phyloP scores from a whole-genome alignment of 2,329 filamentous ascomycete genomes.

The Colletotrichum sublineola region DNA sequence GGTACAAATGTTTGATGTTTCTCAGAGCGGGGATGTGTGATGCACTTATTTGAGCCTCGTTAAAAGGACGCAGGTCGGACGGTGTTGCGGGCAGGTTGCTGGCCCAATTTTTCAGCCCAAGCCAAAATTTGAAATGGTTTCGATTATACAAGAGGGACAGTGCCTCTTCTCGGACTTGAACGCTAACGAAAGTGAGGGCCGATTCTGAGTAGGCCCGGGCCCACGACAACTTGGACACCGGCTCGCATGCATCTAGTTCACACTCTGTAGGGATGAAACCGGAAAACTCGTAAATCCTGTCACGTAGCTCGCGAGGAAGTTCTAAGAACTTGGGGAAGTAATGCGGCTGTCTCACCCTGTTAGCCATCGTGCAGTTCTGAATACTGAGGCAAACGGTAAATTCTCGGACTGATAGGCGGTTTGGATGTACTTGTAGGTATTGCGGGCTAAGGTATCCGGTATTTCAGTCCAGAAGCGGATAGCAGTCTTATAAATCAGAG shows the following conservation, averaged over 20 bases:
- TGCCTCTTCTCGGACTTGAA: not conserved
- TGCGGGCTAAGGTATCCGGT: not conserved
- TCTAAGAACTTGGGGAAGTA: not conserved
- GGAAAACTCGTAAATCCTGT: not conserved
- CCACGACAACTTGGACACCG: not conserved
- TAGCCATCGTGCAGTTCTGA: not conserved
- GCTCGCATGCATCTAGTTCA: constrained; percentile 1
- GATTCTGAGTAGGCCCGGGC: not conserved
- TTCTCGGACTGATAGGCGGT: not conserved
- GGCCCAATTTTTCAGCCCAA: not conserved
- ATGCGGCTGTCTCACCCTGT: not conserved
- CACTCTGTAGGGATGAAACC: not conserved
- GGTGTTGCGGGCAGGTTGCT: not conserved
- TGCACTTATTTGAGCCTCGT: not conserved
- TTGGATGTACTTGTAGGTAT: not conserved
- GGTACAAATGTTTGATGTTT: constrained; percentile 1
- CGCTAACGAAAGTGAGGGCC: not conserved
- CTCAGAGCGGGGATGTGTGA: not conserved
- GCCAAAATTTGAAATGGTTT: constrained; percentile 11
- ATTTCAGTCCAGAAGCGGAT: not conserved
- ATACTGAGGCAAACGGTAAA: not conserved
- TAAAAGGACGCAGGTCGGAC: not conserved
- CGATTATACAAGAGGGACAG: not conserved
- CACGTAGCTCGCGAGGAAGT: not conserved
- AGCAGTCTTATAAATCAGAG: not conserved